phyloP scores from a whole-genome alignment of 73 alveolate species.

The Tetrahymena borealis region DNA sequence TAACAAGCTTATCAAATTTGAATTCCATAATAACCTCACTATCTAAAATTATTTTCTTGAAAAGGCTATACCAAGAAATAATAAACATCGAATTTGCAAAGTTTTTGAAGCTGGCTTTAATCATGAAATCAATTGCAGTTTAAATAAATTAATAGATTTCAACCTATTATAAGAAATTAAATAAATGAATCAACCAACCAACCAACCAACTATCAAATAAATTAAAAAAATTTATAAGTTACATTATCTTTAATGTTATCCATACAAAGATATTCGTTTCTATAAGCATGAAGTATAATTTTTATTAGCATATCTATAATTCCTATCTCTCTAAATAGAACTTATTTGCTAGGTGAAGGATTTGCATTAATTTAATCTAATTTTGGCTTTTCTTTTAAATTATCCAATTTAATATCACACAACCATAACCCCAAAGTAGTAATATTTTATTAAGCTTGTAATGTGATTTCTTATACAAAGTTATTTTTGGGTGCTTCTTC shows the following conservation, averaged over 20 bases:
- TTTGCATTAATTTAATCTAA: neutral
- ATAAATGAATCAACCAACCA: no score
- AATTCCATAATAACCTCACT: neutral
- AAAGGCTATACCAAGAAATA: neutral
- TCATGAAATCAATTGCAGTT: neutral
- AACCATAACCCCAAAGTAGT: neutral
- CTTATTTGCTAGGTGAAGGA: neutral
- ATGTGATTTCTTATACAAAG: neutral
- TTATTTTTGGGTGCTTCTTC: neutral
- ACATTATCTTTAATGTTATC: neutral
- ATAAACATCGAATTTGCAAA: neutral
- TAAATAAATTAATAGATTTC: neutral
- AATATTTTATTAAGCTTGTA: neutral
- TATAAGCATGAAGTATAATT: neutral
- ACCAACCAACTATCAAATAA: no score
- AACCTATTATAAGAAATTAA: no score
- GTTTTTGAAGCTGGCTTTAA: neutral
- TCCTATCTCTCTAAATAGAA: neutral
- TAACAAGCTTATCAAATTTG: neutral
- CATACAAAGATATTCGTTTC: neutral
- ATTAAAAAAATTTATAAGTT: neutral
- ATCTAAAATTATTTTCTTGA: neutral
- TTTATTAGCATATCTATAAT: neutral
- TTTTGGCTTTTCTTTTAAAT: neutral
- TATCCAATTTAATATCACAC: neutral